Percentiles rank a stretch among this genome's conserved stretches.
Evolutionary conservation across 345 rosid species (phyloP).

Genomic region (Fremontodendron californicum): DNA sequence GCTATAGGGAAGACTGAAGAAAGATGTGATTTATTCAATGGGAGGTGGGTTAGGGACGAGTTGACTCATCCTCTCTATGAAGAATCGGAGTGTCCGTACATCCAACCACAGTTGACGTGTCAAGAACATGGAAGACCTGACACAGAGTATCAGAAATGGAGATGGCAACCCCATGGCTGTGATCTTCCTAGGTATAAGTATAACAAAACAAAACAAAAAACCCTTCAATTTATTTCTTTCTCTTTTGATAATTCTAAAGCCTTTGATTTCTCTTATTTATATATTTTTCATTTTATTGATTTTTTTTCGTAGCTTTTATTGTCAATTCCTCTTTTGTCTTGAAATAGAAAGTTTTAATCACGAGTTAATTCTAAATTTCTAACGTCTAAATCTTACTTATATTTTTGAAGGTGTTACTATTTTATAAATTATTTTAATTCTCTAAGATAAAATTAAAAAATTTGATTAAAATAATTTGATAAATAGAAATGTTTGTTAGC

Average conservation of each 20-base stretch:
- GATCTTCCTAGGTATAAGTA: constrained; percentile 79
- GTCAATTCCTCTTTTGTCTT: neutral
- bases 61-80: constrained; percentile 63
- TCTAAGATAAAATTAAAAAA: too few relatives aligned
- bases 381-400: too few relatives aligned
- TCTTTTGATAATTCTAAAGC: neutral
- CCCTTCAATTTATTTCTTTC: neutral
- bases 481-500: neutral
- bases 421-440: too few relatives aligned
- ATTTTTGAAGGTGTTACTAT: too few relatives aligned
- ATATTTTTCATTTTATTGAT: neutral
- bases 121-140: constrained; percentile 91
- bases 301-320: neutral
- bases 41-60: constrained; percentile 85
- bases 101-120: constrained; percentile 94
- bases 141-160: constrained; percentile 67
- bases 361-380: too few relatives aligned
- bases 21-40: constrained; percentile 70
- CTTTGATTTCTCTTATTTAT: neutral
- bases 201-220: too few relatives aligned
- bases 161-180: constrained; percentile 93
- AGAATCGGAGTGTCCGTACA: constrained; percentile 93
- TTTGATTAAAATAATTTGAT: too few relatives aligned
- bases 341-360: too few relatives aligned
- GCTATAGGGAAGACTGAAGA: constrained; percentile 52